phyloP scores from a whole-genome alignment of 2,329 filamentous ascomycete genomes.

The Fusarium sp. region DNA sequence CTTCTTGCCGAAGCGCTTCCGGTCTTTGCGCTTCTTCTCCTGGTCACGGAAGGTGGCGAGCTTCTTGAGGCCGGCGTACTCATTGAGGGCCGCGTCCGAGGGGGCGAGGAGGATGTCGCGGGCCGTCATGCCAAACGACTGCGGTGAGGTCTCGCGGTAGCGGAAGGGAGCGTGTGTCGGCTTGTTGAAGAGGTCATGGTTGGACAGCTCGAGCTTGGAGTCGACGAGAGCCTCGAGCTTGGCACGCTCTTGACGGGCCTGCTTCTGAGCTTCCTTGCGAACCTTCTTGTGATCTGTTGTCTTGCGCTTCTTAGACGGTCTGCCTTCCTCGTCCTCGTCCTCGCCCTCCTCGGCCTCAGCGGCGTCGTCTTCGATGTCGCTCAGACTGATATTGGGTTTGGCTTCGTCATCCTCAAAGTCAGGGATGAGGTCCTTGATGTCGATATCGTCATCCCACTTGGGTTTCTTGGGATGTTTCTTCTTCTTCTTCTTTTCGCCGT shows the following conservation, averaged over 20 bases:
- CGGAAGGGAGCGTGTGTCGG: constrained; percentile 68
- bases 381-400: constrained; percentile 65
- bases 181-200: constrained; percentile 66
- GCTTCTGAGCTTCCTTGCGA: constrained; percentile 69
- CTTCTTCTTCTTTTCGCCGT: constrained; percentile 61
- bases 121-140: constrained; percentile 87
- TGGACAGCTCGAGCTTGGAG: constrained; percentile 78
- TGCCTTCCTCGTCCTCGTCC: constrained; percentile 55
- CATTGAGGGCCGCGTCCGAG: constrained; percentile 85
- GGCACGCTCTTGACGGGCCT: constrained; percentile 81
- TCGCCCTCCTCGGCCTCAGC: constrained; percentile 50
- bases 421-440: constrained; percentile 91
- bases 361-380: constrained; percentile 54
- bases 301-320: constrained; percentile 69
- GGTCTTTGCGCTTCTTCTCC: constrained; percentile 89
- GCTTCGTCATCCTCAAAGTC: constrained; percentile 79
- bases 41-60: constrained; percentile 87
- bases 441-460: constrained; percentile 95
- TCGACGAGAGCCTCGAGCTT: constrained; percentile 90
- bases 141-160: constrained; percentile 93
- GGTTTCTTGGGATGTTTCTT: constrained; percentile 65
- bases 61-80: constrained; percentile 95
- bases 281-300: constrained; percentile 69
- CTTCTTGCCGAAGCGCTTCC: constrained; percentile 92
- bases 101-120: constrained; percentile 91